phyloP scores from a whole-genome alignment of 352 stramenopile species.

The Phytophthora fragariaefolia region DNA sequence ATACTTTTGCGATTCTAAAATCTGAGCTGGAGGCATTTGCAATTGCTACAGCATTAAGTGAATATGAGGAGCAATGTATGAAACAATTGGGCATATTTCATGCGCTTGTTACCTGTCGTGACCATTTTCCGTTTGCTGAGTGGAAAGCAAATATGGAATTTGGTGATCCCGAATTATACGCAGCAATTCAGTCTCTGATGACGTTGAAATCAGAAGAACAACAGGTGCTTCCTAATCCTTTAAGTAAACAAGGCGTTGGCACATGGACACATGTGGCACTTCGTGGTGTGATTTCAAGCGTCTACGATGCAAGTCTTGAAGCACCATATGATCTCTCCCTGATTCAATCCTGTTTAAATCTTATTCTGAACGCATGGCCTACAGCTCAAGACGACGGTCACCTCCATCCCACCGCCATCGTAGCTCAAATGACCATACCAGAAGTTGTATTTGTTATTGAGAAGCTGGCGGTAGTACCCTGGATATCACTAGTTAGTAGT shows the following conservation, averaged over 20 bases:
- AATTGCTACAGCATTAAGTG: conserved; percentile 17
- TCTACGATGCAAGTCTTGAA: conserved; percentile 40
- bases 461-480: conserved; percentile 32
- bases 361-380: conserved; percentile 30
- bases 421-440: conserved; percentile 28
- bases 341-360: conserved; percentile 36
- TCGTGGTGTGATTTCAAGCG: conserved; percentile 29
- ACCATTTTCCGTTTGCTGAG: conserved; percentile 32
- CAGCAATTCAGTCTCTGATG: conserved; percentile 15
- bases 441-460: conserved; percentile 19
- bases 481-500: conserved; percentile 19
- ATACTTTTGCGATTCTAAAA: conserved; percentile 36
- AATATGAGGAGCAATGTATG: conserved; percentile 13
- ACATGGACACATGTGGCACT: conserved; percentile 22
- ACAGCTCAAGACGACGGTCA: neutral
- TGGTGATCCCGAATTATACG: conserved; percentile 27
- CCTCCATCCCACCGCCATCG: neutral
- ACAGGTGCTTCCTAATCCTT: neutral
- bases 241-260: neutral
- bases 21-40: conserved; percentile 16
- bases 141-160: conserved; percentile 35
- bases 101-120: conserved; percentile 27
- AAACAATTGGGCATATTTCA: conserved; percentile 37
- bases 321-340: conserved; percentile 29
- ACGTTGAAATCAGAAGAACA: conserved; percentile 10